These are phyloP conservation scores for Suillus spraguei DNA, from an alignment of 768 basidiomycete genomes.

Conservation along the genomic window DNA sequence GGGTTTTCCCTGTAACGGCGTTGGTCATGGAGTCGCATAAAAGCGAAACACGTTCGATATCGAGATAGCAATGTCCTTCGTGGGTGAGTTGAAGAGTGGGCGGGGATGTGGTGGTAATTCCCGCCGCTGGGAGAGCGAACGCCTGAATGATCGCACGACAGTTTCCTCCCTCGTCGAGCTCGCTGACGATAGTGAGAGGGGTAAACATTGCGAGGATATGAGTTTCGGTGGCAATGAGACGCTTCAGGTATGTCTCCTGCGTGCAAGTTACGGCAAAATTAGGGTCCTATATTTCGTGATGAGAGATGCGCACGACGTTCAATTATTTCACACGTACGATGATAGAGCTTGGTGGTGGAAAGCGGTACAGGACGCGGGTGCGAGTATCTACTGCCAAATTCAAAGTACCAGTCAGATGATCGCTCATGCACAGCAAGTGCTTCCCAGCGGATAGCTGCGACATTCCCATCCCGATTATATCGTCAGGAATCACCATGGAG, in stretches of 20 bases:
- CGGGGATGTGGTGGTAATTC: background rate
- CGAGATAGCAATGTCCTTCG: conserved; percentile 5
- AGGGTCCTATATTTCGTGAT: conserved; percentile 1
- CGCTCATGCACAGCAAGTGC: conserved; percentile 3
- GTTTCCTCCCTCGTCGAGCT: background rate
- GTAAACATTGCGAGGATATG: conserved; percentile 8
- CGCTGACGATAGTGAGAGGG: conserved; percentile 1
- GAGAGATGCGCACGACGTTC: background rate
- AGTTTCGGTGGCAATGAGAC: conserved; percentile 8
- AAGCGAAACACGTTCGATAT: conserved; percentile 5
- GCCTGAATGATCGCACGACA: conserved; percentile 3
- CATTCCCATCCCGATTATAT: conserved; percentile 4
- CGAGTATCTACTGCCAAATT: conserved; percentile 1
- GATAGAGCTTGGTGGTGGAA: background rate
- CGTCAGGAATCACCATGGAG: background rate
- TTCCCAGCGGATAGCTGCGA: conserved; percentile 4
- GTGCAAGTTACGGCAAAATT: background rate
- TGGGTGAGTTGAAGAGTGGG: conserved; percentile 4
- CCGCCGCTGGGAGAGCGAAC: background rate
- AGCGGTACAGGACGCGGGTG: conserved; percentile 1
- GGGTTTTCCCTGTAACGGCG: background rate
- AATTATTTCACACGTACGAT: background rate
- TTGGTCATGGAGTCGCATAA: conserved; percentile 1
- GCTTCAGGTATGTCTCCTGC: conserved; percentile 3
- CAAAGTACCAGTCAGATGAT: conserved; percentile 5